Evolutionary conservation across 768 basidiomycete genomes (phyloP), one percentile per base, ranked within the genome.

Genomic region (Lactifluus subvellereus): DNA sequence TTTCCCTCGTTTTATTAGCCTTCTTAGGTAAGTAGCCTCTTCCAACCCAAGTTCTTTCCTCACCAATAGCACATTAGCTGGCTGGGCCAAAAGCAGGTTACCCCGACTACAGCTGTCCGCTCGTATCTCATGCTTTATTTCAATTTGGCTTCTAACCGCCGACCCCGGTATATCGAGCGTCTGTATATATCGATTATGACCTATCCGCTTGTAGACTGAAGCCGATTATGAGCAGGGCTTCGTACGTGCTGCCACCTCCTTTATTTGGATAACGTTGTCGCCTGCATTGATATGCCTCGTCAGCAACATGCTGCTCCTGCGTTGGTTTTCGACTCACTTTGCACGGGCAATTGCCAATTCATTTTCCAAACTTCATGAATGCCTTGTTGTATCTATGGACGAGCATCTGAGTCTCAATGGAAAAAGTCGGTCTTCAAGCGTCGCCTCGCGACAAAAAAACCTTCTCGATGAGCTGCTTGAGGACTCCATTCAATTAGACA

Each of bases 111-210:
- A 76, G 33, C 63, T 78, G 11, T 74, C 80, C 5, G 74, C 74
- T 50, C 79, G 79, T 20, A 79, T 81, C 53, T 75, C 77, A 10
- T 78, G 77, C 62, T 80, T 82, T 60, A 70, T 79, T n/a, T 76
- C 78, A 2, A 74, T 80, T 30, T 82, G 78, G 77, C 66, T 79
- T 20, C 68, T 82, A 22, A 80, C 80, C 4, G 69, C 66, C 10
- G 68, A 79, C 54, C 67, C 73, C 37, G 77, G 76, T 18, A 48
- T 67, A 8, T 60, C 66, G 5, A 69, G 71, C 18, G 78, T 79
- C 67, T 54, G 75, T 22, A 22, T 14, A 50, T 27, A 20, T 48
- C 16, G 9, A 35, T 49, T n/a, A 7, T 51, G 18, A 27, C 18
- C 32, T 13, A 30, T 32, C 4, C 22, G 9, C 27, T 32, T 10